These are phyloP conservation scores for Mycena floridula DNA, from an alignment of 768 basidiomycete genomes.

Conservation along the genomic window DNA sequence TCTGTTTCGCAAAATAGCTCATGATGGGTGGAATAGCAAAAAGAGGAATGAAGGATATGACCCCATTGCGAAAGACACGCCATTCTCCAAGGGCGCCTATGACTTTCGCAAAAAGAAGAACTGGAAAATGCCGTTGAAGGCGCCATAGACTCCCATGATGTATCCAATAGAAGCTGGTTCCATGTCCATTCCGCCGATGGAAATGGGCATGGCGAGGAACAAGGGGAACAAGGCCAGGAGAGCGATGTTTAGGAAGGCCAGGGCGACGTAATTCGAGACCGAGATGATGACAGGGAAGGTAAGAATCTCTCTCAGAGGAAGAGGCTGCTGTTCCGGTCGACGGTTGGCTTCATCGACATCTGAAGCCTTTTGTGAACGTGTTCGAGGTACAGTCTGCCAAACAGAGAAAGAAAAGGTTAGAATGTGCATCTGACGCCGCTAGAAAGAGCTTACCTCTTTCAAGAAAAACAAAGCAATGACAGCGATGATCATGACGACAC, in stretches of 20 bases:
- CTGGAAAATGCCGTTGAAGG: conserved; percentile 30
- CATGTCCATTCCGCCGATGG: conserved; percentile 36
- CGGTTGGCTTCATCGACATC: not conserved
- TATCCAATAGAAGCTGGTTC: conserved; percentile 34
- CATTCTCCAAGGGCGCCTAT: conserved; percentile 29
- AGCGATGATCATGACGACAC: conserved; percentile 7
- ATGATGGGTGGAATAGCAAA: conserved; percentile 33
- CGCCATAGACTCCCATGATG: conserved; percentile 28
- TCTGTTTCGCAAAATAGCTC: conserved; percentile 21
- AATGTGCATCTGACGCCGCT: not conserved
- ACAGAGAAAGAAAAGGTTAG: too few species aligned
- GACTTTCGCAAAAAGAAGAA: conserved; percentile 24
- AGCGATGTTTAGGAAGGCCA: conserved; percentile 37
- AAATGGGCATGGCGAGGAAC: conserved; percentile 37
- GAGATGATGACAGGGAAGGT: conserved; percentile 31
- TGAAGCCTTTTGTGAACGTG: not conserved
- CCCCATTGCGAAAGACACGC: conserved; percentile 23
- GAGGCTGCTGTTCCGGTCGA: not conserved
- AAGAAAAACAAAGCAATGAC: conserved; percentile 16
- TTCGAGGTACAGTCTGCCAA: not conserved
- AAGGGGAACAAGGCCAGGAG: conserved; percentile 35
- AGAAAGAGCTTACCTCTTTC: conserved; percentile 21
- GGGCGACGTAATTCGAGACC: conserved; percentile 32
- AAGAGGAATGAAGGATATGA: conserved; percentile 23
- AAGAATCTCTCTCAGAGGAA: conserved; percentile 19